These are phyloP conservation scores for barley (Hordeum vulgare) DNA, from an alignment of 176 grass and related monocot genomes.

Conservation along the genomic window MorexV3_pseudomolecules_assembly NC_058518.1:81171613-81172112, in stretches of 20 bases:
- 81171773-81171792: not conserved
- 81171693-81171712: constrained; percentile 10
- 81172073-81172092: too few species aligned
- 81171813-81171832: not conserved
- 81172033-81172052: too few species aligned
- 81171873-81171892: too few species aligned
- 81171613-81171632: constrained; percentile 3
- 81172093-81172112: too few species aligned
- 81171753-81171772: not conserved
- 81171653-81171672: not conserved
- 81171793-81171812: not conserved
- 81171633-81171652: constrained; percentile 1
- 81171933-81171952: not conserved
- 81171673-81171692: constrained; percentile 22
- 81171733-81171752: not conserved
- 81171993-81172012: not conserved
- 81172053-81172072: too few species aligned
- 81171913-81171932: not conserved
- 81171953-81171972: not conserved
- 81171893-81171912: not conserved
- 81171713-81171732: not conserved
- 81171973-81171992: not conserved
- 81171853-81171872: not conserved
- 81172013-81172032: too few species aligned
- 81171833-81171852: not conserved